Conservation (phyloP, 2,329 filamentous ascomycete species). For the Ceratocystis diversiconidia region DNA sequence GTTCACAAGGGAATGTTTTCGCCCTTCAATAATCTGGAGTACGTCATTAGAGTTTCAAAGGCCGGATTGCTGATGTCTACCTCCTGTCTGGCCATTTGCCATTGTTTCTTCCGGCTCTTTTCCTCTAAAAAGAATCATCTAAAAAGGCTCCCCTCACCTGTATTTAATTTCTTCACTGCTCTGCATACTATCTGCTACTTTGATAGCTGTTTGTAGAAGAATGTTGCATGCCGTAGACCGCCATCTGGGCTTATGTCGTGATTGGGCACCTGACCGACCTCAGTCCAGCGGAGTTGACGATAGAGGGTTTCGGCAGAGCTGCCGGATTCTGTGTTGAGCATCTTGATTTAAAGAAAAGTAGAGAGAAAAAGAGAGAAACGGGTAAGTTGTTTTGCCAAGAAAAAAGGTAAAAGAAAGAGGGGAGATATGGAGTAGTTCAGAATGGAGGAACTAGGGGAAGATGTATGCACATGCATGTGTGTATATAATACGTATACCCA, state of each 20-base stretch:
- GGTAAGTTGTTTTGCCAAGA: not conserved
- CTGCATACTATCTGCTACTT: not conserved
- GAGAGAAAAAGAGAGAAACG: not conserved
- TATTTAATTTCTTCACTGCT: not conserved
- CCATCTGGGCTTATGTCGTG: constrained; percentile 38
- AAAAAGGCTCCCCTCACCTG: not conserved
- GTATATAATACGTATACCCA: too few species aligned
- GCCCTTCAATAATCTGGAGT: not conserved
- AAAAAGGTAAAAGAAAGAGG: not conserved
- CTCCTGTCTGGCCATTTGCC: too few species aligned
- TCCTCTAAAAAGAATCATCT: not conserved
- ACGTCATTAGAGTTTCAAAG: not conserved
- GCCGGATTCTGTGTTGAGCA: constrained; percentile 39
- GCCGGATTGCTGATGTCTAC: not conserved
- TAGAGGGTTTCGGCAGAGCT: constrained; percentile 40
- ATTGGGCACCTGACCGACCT: constrained; percentile 40
- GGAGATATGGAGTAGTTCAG: not conserved
- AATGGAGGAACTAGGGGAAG: not conserved
- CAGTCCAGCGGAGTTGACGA: constrained; percentile 40
- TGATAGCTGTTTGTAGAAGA: constrained; percentile 45
- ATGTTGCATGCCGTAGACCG: constrained; percentile 36
- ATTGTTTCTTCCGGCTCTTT: not conserved
- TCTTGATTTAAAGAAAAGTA: constrained; percentile 24
- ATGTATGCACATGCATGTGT: not conserved
- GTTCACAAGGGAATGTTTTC: not conserved